These are phyloP conservation scores for Kalmusia sp. DNA, from an alignment of 2,329 filamentous ascomycete genomes.

Conservation along the genomic window DNA sequence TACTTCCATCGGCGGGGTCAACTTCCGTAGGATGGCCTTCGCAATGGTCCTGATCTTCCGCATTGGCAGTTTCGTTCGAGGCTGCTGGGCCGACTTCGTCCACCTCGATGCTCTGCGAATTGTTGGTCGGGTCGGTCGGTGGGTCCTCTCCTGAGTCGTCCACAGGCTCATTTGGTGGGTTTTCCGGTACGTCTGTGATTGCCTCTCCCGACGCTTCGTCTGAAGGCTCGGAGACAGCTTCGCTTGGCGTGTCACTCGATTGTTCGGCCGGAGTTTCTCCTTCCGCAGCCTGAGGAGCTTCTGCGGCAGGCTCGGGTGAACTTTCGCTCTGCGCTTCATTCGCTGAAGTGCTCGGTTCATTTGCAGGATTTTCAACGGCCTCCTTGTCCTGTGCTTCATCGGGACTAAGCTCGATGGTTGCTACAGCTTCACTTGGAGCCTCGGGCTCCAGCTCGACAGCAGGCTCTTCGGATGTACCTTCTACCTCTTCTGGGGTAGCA, in stretches of 20 bases:
- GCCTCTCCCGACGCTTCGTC: neutral
- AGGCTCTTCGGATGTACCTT: neutral
- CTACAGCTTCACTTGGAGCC: neutral
- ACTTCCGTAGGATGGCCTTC: neutral
- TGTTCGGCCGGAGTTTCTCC: no score
- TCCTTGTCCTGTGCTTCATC: neutral
- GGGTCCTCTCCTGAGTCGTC: neutral
- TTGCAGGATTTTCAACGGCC: neutral
- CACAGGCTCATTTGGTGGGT: neutral
- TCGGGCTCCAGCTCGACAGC: neutral
- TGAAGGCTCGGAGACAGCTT: conserved; percentile 10
- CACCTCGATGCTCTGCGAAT: neutral
- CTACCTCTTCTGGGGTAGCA: neutral
- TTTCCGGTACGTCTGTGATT: no score
- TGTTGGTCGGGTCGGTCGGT: neutral
- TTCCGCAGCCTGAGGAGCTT: no score
- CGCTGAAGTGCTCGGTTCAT: neutral
- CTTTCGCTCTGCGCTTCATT: no score
- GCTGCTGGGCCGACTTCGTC: neutral
- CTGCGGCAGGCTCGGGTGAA: no score
- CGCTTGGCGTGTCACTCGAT: neutral
- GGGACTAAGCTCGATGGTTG: neutral
- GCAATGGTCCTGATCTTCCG: neutral
- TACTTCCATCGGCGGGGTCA: neutral
- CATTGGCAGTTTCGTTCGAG: neutral